phyloP scores from a whole-genome alignment of 805 yeast species.

The Saccharomycopsis amapae region DNA sequence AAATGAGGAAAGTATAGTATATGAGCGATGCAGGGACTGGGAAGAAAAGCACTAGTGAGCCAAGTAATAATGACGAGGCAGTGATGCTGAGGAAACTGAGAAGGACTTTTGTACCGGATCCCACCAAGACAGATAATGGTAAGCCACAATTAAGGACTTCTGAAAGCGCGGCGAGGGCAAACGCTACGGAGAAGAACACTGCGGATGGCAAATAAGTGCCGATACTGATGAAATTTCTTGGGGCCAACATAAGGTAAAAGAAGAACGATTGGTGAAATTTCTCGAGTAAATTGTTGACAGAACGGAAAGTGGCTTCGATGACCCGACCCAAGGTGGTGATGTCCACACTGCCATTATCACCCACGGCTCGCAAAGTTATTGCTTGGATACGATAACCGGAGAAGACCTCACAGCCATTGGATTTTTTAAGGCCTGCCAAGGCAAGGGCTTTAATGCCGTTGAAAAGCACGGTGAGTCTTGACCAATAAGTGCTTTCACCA shows the following conservation, averaged over 20 bases:
- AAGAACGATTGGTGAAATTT: conserved; percentile 97
- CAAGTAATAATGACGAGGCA: conserved; percentile 24
- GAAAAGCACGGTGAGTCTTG: conserved; percentile 51
- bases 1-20: conserved; percentile 57
- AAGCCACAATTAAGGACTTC: conserved; percentile 42
- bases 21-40: conserved; percentile 39
- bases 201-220: conserved; percentile 91
- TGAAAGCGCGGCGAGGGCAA: conserved; percentile 60
- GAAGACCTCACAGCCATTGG: conserved; percentile 81
- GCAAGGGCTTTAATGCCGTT: conserved; percentile 66
- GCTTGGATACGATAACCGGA: conserved; percentile 97
- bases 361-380: conserved; percentile 66
- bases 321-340: conserved; percentile 89
- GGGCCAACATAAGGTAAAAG: conserved; percentile 77
- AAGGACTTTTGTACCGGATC: conserved; percentile 27
- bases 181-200: conserved; percentile 59
- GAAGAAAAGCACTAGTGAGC: conserved; percentile 22
- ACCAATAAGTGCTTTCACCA: conserved; percentile 40
- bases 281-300: conserved; percentile 86
- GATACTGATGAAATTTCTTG: conserved; percentile 78
- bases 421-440: conserved; percentile 56
- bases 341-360: conserved; percentile 54
- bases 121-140: conserved; percentile 25
- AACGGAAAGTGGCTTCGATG: conserved; percentile 78
- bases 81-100: conserved; percentile 28